Evolutionary conservation across 139 green algal genomes (phyloP), one percentile per base, ranked within the genome.

Genomic region (Chlorella ohadii): DNA sequence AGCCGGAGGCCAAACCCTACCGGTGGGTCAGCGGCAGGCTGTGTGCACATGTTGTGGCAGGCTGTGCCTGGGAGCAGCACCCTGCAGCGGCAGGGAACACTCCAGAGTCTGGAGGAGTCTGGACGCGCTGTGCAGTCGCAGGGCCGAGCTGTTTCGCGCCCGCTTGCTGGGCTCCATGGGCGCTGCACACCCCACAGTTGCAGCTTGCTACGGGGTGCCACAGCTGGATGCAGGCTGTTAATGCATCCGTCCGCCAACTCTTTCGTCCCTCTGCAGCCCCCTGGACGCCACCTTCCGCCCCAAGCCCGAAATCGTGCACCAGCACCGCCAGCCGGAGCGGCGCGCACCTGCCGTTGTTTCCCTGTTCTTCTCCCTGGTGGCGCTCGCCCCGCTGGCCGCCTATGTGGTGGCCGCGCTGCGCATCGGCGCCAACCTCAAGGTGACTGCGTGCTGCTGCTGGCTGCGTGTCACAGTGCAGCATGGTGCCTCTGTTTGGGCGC

Each of bases 361-460:
- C 25, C 59, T 87, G 7, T 22, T 65, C 34, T 81, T 77, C 63
- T 22, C 82, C 16, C 28, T 56, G 15, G 12, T 78, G 33, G 51
- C 59, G 1, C 5, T 63, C 17, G 41, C 44, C 39, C 82, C 82
- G 13, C 72, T 87, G 82, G 82, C 33, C 16, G 25, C 17, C 9
- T 75, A 66, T 15, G 13, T 77, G 0, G 31, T 78, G 44, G 44
- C 68, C 12, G 72, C 78, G 27, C 44, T 59, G 47, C 31, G 34
- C 0, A 9, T 73, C 33, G 73, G 73, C 0, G 73, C 73, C 31
- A 87, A 87, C 82, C 38, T 79, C 27, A 85, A 85, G 80, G 79
- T 36, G 38, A 19, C 33, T n/a, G 34, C 67, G 4, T 47, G 67
- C 34, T 47, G 28, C 31, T n/a, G 11, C 51, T 59, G 51, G 51